A percentile compares a stretch with the other conserved stretches of the same genome.
Evolutionary conservation across 805 yeast species (phyloP).

Genomic region (Ogataea corticis): DNA sequence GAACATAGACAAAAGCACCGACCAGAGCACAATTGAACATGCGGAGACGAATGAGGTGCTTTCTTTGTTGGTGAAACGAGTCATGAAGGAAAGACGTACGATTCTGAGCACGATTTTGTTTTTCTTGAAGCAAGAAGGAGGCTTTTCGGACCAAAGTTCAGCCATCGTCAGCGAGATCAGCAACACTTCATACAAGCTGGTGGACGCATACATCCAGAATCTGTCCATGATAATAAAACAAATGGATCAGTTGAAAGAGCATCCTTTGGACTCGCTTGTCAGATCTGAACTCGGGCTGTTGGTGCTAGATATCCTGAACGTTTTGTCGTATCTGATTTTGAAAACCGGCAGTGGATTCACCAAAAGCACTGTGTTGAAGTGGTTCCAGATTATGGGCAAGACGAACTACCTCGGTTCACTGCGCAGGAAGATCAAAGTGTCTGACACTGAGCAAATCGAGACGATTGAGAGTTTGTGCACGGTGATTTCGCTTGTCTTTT

Average conservation of each 20-base stretch:
- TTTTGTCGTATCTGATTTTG: constrained; percentile 29
- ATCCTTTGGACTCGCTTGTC: constrained; percentile 17
- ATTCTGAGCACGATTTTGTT: constrained; percentile 44
- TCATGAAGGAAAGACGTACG: constrained; percentile 52
- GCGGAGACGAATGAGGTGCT: constrained; percentile 38
- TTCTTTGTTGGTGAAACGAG: constrained; percentile 37
- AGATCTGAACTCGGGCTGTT: constrained; percentile 17
- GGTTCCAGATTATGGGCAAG: constrained; percentile 56
- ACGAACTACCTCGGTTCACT: constrained; percentile 22
- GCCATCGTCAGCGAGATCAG: constrained; percentile 42
- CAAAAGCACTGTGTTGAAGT: constrained; percentile 39
- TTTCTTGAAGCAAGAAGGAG: constrained; percentile 26
- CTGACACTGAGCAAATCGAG: constrained; percentile 15
- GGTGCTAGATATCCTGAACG: constrained; percentile 27
- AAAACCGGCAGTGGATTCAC: constrained; percentile 24
- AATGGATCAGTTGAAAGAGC: constrained; percentile 12
- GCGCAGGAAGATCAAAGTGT: constrained; percentile 28
- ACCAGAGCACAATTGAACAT: constrained; percentile 25
- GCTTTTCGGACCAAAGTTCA: constrained; percentile 31
- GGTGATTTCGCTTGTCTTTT: constrained; percentile 48
- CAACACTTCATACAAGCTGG: constrained; percentile 25
- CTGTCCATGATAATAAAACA: constrained; percentile 12
- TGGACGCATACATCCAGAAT: constrained; percentile 31
- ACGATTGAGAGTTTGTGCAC: constrained; percentile 49
- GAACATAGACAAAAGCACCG: constrained; percentile 17